Evolutionary conservation across 176 grass and related monocot genomes (phyloP), one percentile per base, ranked within the genome.

Genomic region (Cenchrus fungigraminus): DNA sequence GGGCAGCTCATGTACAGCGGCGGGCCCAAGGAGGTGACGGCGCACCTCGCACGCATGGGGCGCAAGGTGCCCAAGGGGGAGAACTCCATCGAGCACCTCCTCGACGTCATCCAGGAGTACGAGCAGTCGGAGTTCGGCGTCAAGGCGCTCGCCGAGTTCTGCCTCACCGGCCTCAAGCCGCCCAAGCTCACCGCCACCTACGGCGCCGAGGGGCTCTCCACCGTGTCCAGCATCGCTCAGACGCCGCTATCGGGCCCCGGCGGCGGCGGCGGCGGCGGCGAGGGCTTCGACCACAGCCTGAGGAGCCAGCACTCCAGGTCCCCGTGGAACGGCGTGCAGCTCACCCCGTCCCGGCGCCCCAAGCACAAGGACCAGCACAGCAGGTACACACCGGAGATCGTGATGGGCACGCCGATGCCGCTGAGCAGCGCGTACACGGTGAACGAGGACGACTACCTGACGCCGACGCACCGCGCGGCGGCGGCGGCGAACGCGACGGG

Each of bases 71-170:
- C 91, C 75, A 87, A 84, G 52, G 91, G 87, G 13, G 91, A 89
- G 87, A 89, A 73, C 84, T 87, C 91, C 80, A 87, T 92, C 80
- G 91, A 92, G 57, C 16, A 89, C 76, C 84, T 92, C 16, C 87
- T 92, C 10, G 91, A 89, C 77, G 91, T 92, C 76, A 89, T 92
- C 87, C 91, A 87, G 81, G 84, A 89, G 87, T 92, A 92, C 84
- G 87, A 92, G 64, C 81, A 83, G 76, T 89, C 91, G 4, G 87
- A 92, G 75, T 58, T 77, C 80, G 91, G 84, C 47, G 84, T 92
- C 57, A 72, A 51, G 28, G 76, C 71, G 34, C 84, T 92, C 76
- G 91, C 87, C 47, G 84, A 92, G 85, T 89, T 89, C 80, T 92
- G 91, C 87, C 87, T 92, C 84, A 92, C 91, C 11, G 87, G 91